phyloP scores from a whole-genome alignment of 148 eudicot species.

The Spergularia bocconei region DNA sequence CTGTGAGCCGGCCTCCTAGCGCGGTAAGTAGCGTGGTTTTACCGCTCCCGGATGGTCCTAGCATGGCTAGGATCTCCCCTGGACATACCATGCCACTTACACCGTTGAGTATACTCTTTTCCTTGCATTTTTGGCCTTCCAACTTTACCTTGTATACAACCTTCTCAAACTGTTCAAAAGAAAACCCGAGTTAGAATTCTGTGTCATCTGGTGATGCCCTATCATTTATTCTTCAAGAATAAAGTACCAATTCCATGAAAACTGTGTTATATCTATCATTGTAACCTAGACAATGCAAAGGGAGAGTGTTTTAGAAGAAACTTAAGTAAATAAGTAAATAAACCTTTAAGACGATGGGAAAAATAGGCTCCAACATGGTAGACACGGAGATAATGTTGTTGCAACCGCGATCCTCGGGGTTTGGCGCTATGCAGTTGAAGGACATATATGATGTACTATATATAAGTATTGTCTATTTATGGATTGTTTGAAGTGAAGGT shows the following conservation, averaged over 20 bases:
- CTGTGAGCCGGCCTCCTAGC: constrained; percentile 77
- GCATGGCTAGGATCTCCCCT: constrained; percentile 92
- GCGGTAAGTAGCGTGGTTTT: constrained; percentile 95
- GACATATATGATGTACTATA: constrained; percentile 11
- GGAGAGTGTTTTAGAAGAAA: background rate
- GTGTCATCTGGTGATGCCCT: background rate
- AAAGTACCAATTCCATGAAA: no score
- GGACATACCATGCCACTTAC: constrained; percentile 78
- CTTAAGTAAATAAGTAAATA: background rate
- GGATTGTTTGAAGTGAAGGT: background rate
- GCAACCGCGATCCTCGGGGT: constrained; percentile 15
- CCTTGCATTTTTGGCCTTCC: constrained; percentile 44
- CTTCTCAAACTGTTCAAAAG: constrained; percentile 76
- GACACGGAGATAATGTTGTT: constrained; percentile 4
- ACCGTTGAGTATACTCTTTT: constrained; percentile 79
- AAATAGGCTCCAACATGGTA: constrained; percentile 34
- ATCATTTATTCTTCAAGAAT: background rate
- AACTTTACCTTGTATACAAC: constrained; percentile 77
- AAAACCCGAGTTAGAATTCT: background rate
- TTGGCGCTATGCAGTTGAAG: constrained; percentile 25
- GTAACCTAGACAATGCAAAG: background rate
- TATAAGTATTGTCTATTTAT: no score
- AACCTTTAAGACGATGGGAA: constrained; percentile 75
- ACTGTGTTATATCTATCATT: background rate
- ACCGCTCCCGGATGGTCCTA: constrained; percentile 98